These are phyloP conservation scores for Fusarium proliferatum DNA, from an alignment of 2,329 filamentous ascomycete genomes.

Conservation along the genomic window DNA sequence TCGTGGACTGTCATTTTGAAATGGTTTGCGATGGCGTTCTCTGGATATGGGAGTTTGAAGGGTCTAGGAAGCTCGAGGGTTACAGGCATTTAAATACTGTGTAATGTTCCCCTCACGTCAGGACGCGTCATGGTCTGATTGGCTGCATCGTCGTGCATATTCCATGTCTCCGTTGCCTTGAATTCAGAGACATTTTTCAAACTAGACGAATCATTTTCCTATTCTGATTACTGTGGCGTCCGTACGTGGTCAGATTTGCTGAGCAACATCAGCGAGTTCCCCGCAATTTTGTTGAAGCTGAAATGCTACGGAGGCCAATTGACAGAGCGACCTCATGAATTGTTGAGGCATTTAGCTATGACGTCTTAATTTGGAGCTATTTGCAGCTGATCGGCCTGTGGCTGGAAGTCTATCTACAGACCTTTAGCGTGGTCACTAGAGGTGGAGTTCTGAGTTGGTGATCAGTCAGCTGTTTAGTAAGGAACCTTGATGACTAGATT, in stretches of 20 bases:
- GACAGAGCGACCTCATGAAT: rapidly evolving
- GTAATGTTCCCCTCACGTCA: background rate
- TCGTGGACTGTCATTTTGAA: background rate
- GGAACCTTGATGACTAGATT: no score
- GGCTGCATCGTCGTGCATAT: background rate
- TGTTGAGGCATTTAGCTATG: background rate
- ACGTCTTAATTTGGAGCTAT: background rate
- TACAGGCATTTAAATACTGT: background rate
- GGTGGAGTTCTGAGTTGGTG: background rate
- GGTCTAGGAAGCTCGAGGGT: background rate
- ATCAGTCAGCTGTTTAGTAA: background rate
- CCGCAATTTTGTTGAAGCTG: background rate
- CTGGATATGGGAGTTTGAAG: background rate
- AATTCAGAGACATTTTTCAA: background rate
- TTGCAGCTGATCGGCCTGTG: background rate
- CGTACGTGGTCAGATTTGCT: background rate
- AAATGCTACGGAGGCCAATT: background rate
- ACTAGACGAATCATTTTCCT: background rate
- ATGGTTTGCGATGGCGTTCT: rapidly evolving
- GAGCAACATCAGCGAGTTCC: background rate
- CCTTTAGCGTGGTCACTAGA: background rate
- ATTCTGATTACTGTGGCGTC: background rate
- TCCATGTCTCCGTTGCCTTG: background rate
- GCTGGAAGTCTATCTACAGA: background rate
- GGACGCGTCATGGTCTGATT: background rate